These are phyloP conservation scores for Globisporangium yorkense DNA, from an alignment of 352 stramenopile genomes.

Conservation along the genomic window DNA sequence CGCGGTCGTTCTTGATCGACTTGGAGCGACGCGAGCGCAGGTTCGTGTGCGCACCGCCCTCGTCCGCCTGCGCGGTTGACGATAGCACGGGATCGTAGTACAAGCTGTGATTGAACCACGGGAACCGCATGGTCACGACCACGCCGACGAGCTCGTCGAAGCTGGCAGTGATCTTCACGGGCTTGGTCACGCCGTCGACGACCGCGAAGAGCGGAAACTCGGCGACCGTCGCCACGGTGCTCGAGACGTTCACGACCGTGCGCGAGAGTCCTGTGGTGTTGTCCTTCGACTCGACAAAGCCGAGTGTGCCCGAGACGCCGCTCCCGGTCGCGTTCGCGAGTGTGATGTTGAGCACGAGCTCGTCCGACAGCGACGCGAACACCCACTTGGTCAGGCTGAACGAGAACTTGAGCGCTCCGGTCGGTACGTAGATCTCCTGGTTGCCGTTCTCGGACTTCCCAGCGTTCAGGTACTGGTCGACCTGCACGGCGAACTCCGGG, in stretches of 20 bases:
- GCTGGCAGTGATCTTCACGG: constrained; percentile 3
- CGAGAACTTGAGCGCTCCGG: constrained; percentile 20
- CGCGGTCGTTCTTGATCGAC: neutral
- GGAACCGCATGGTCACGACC: constrained; percentile 11
- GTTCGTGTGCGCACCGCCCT: neutral
- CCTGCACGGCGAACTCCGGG: constrained; percentile 9
- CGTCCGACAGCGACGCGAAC: constrained; percentile 8
- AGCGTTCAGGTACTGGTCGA: constrained; percentile 16
- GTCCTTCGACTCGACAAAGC: neutral
- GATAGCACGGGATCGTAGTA: constrained; percentile 5
- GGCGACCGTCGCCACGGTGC: constrained; percentile 5
- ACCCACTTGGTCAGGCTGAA: constrained; percentile 17
- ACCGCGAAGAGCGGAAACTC: constrained; percentile 17
- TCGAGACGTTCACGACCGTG: constrained; percentile 2
- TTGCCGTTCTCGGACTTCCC: constrained; percentile 7
- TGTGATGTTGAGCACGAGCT: constrained; percentile 17
- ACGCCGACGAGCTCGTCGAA: constrained; percentile 4
- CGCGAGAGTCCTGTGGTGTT: neutral
- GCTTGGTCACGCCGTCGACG: constrained; percentile 7
- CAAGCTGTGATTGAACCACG: constrained; percentile 2
- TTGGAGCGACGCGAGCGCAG: neutral
- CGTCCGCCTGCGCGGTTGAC: neutral
- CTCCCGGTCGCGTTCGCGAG: constrained; percentile 6
- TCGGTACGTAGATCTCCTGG: constrained; percentile 8
- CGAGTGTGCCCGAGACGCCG: neutral